Percentiles rank a stretch among this genome's conserved stretches.
These are phyloP conservation scores for Spirogloea muscicola DNA, from an alignment of 139 green algal genomes.

Conservation along the genomic window DNA sequence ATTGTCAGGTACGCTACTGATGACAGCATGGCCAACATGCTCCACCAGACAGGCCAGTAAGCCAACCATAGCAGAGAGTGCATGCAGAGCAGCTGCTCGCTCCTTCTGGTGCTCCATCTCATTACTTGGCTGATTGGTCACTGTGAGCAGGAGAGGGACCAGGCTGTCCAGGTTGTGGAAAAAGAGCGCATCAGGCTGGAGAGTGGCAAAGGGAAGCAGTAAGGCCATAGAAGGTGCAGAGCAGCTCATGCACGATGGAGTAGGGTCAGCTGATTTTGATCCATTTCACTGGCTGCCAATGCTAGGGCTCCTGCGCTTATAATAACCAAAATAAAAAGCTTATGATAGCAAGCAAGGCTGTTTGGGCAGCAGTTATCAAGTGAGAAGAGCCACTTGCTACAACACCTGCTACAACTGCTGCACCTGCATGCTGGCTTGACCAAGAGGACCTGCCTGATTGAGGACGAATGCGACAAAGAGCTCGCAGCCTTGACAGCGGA, in stretches of 20 bases:
- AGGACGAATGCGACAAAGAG: slow-evolving; percentile 21
- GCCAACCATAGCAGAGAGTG: slow-evolving; percentile 6
- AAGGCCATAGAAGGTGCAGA: too few relatives aligned
- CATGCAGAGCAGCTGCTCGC: slow-evolving; percentile 1
- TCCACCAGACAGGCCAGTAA: not conserved
- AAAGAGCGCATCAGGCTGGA: slow-evolving; percentile 9
- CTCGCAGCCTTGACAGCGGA: slow-evolving; percentile 18
- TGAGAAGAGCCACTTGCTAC: too few relatives aligned
- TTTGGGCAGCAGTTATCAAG: too few relatives aligned
- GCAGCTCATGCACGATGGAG: too few relatives aligned
- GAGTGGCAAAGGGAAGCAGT: not conserved
- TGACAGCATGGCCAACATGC: not conserved
- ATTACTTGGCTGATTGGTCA: slow-evolving; percentile 4
- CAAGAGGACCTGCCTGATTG: slow-evolving; percentile 17
- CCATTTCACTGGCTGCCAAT: not conserved
- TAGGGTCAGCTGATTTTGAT: too few relatives aligned
- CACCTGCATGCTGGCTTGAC: too few relatives aligned
- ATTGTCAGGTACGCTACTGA: not conserved
- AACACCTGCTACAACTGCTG: too few relatives aligned
- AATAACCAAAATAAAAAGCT: slow-evolving; percentile 4
- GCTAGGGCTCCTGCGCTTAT: not conserved
- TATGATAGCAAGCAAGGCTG: too few relatives aligned
- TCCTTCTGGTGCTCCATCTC: not conserved
- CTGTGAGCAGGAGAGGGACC: slow-evolving; percentile 2
- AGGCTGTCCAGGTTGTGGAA: slow-evolving; percentile 14